phyloP scores from a whole-genome alignment of 202 grass and related monocot genomes.

The Musa balbisiana region DNA sequence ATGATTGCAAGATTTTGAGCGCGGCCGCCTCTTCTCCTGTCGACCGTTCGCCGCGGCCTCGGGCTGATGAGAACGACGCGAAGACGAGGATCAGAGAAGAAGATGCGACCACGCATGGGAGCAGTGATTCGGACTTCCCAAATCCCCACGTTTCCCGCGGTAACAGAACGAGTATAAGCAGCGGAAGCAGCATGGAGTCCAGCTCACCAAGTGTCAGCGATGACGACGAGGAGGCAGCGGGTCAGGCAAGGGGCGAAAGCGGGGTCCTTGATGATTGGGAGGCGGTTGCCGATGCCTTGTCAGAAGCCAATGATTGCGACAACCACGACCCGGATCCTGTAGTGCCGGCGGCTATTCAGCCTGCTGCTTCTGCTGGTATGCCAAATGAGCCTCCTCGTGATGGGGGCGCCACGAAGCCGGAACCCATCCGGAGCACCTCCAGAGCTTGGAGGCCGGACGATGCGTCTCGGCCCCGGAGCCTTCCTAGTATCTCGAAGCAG shows the following conservation, averaged over 20 bases:
- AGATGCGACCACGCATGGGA: background rate
- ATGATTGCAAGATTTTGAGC: background rate
- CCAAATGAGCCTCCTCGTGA: slow-evolving; percentile 3
- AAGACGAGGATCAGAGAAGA: background rate
- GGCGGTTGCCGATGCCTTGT: slow-evolving; percentile 67
- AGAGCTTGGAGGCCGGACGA: slow-evolving; percentile 84
- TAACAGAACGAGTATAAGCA: slow-evolving; percentile 37
- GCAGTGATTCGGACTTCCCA: background rate
- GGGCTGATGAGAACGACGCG: background rate
- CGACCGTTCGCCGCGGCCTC: background rate
- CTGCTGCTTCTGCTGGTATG: slow-evolving; percentile 6
- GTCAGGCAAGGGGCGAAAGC: slow-evolving; percentile 11
- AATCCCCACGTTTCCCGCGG: background rate
- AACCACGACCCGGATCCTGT: slow-evolving; percentile 23
- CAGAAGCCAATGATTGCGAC: slow-evolving; percentile 28
- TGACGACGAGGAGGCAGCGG: slow-evolving; percentile 38
- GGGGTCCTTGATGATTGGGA: slow-evolving; percentile 91
- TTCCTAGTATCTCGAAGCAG: slow-evolving; percentile 74
- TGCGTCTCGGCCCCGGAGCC: slow-evolving; percentile 60
- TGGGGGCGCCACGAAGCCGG: slow-evolving; percentile 6
- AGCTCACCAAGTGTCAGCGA: slow-evolving; percentile 66
- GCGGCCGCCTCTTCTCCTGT: background rate
- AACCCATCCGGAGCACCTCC: slow-evolving; percentile 30
- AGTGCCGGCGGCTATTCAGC: slow-evolving; percentile 2
- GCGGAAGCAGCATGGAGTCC: slow-evolving; percentile 60